Percentiles rank a stretch among this genome's conserved stretches.
Evolutionary conservation across 495 filamentous ascomycete species (phyloP).

Genomic region (Neurospora sp.): DNA sequence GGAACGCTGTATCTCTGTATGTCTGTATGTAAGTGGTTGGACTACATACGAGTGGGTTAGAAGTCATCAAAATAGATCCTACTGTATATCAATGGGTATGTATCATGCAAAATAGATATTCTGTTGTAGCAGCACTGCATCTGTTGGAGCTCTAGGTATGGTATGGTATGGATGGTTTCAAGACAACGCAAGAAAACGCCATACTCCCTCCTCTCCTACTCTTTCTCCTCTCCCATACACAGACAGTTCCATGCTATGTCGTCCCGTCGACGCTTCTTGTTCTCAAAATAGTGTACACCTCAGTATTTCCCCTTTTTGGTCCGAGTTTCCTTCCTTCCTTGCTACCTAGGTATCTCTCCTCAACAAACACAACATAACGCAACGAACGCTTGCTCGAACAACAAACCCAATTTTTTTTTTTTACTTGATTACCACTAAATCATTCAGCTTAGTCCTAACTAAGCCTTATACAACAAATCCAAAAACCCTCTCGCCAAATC

Average conservation of each 20-base stretch:
- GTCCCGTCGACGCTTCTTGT: not conserved
- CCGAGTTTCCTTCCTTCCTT: not conserved
- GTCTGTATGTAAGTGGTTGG: not conserved
- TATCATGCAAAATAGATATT: not conserved
- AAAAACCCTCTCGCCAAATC: conserved; percentile 86
- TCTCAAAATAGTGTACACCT: not conserved
- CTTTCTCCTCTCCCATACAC: not conserved
- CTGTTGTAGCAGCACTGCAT: not conserved
- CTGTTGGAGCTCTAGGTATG: not conserved
- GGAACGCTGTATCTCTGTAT: not conserved
- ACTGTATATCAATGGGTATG: not conserved
- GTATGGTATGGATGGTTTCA: not conserved
- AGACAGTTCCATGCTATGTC: not conserved
- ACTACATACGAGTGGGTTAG: not conserved
- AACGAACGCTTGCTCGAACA: not conserved
- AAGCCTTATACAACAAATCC: conserved; percentile 93
- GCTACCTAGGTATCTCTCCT: not conserved
- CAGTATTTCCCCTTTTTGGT: not conserved
- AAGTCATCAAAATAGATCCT: not conserved
- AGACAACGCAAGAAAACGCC: not conserved
- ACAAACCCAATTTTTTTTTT: not conserved
- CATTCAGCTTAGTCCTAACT: too few relatives aligned
- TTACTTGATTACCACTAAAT: too few relatives aligned
- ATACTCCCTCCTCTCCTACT: not conserved
- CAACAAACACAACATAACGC: not conserved